Base-by-base conservation (phyloP, 768 basidiomycete genomes). In the Tylopilus plumbeoviolaceoides region DNA sequence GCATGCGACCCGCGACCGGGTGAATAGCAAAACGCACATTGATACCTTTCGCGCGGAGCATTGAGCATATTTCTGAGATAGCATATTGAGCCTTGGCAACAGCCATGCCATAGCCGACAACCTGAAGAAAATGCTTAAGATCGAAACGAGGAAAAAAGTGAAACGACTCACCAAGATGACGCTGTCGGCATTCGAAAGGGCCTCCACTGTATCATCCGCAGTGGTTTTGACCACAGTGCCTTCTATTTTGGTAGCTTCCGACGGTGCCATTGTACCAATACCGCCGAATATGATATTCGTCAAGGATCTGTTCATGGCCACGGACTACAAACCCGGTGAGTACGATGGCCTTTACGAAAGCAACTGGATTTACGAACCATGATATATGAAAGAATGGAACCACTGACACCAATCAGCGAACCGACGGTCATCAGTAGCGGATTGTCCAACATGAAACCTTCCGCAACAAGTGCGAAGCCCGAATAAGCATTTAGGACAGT, bases 381-480 rank as follows among this genome's bases (percentile, higher is more conserved):
- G 65, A 94, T 92, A 61, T 94, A 93, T 11, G 89, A 91, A 45
- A 94, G 78, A 63, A 94, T 94, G 14, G 89, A 91, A 44, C 91
- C 91, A 69, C 87, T 89, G 64, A 93, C 91, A 36, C 91, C 91
- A 53, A 94, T 94, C 44, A 94, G 72, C 20, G 91, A 87, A 15
- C 91, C 91, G 33, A 94, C 81, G 0, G 88, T 89, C 2, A 89
- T 89, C 42, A 93, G 72, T 11, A 93, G 76, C 15, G 89, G 81
- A 63, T 93, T 92, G 61, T 93, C 88, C 58, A 93, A 68, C 91
- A 94, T 94, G 63, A 94, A 90, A 7, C 90, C 91, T 77, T 94
- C 91, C 3, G 91, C 91, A 17, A 94, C 90, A 11, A 94, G 81
- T 17, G 91, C 91, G 59, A 94, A 91, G 20, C 91, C 91, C 55